Percentiles rank a stretch among this genome's conserved stretches.
Conservation (phyloP, 1,284 basidiomycete genomes). For the Sanghuangporus baumii region DNA sequence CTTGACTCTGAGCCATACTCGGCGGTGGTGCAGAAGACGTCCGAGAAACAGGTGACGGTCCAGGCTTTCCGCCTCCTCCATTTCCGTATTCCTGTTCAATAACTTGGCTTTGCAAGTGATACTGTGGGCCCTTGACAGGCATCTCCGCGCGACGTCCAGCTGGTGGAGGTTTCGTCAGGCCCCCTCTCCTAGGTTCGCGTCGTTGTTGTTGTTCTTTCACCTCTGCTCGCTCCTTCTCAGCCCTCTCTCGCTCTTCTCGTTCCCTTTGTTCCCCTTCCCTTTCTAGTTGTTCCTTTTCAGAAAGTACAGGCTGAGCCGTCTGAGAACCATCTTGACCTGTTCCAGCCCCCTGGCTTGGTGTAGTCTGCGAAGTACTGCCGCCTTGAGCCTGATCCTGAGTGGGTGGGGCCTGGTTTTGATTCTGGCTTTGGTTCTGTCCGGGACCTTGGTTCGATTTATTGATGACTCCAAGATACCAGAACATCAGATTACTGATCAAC, state of each 20-base stretch:
- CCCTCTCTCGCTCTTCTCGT: slow-evolving; percentile 31
- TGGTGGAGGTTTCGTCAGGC: slow-evolving; percentile 44
- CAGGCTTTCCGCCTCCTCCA: slow-evolving; percentile 23
- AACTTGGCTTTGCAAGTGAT: slow-evolving; percentile 88
- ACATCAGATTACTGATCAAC: slow-evolving; percentile 98
- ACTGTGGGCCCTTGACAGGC: slow-evolving; percentile 83
- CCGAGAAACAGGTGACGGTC: slow-evolving; percentile 21
- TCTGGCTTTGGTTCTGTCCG: slow-evolving; percentile 8
- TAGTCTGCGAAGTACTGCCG: neutral
- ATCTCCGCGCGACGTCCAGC: slow-evolving; percentile 74
- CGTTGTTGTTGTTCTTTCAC: slow-evolving; percentile 27
- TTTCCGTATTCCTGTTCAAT: slow-evolving; percentile 78
- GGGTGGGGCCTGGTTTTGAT: slow-evolving; percentile 6
- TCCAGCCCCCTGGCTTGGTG: slow-evolving; percentile 29
- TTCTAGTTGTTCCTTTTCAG: slow-evolving; percentile 42
- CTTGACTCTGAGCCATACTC: slow-evolving; percentile 21
- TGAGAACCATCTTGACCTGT: slow-evolving; percentile 31
- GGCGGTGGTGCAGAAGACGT: slow-evolving; percentile 22
- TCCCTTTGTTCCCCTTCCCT: slow-evolving; percentile 41
- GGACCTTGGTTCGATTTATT: slow-evolving; percentile 56
- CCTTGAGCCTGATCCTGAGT: slow-evolving; percentile 10
- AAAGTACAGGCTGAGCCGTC: slow-evolving; percentile 30
- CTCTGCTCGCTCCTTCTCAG: slow-evolving; percentile 21
- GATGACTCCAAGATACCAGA: slow-evolving; percentile 99
- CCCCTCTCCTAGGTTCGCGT: slow-evolving; percentile 32